These are phyloP conservation scores for Fonsecaea monophora DNA, from an alignment of 2,329 filamentous ascomycete species.

Conservation along the genomic window DNA sequence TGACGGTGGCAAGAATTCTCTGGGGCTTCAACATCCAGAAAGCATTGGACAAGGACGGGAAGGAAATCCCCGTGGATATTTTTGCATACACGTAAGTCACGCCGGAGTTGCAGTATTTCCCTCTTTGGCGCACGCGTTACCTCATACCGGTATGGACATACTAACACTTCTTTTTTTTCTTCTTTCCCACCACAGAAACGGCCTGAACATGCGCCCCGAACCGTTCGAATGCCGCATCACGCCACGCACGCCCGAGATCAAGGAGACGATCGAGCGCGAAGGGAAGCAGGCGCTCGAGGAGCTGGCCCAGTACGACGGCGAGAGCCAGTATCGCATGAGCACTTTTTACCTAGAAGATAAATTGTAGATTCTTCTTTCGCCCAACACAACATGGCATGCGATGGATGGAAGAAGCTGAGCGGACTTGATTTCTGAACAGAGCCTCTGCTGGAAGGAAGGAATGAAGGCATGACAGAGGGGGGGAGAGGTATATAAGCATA, in stretches of 20 bases:
- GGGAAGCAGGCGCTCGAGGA: slow-evolving; percentile 60
- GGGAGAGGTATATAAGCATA: too few relatives aligned
- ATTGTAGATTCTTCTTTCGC: not conserved
- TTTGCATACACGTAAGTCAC: slow-evolving; percentile 56
- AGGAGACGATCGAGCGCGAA: slow-evolving; percentile 59
- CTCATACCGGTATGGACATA: not conserved
- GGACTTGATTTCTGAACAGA: too few relatives aligned
- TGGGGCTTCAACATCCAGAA: slow-evolving; percentile 37
- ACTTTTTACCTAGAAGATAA: slow-evolving; percentile 54
- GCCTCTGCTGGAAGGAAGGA: too few relatives aligned
- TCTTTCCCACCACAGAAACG: slow-evolving; percentile 48
- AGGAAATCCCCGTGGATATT: slow-evolving; percentile 62
- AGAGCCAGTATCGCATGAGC: slow-evolving; percentile 65
- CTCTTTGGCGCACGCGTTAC: too few relatives aligned
- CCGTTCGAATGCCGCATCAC: slow-evolving; percentile 63
- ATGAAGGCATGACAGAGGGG: too few relatives aligned
- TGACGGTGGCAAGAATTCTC: slow-evolving; percentile 62
- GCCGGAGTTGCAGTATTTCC: not conserved
- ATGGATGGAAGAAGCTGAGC: too few relatives aligned
- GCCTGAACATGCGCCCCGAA: slow-evolving; percentile 64
- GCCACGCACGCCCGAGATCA: slow-evolving; percentile 58
- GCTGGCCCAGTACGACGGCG: slow-evolving; percentile 60
- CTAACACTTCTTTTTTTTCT: not conserved
- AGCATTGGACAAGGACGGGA: slow-evolving; percentile 45
- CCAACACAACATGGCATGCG: too few relatives aligned